Percentiles rank a stretch among this genome's conserved stretches.
phyloP scores from a whole-genome alignment of 176 grass and related monocot genomes.

The Echinochloa phyllopogon region DNA sequence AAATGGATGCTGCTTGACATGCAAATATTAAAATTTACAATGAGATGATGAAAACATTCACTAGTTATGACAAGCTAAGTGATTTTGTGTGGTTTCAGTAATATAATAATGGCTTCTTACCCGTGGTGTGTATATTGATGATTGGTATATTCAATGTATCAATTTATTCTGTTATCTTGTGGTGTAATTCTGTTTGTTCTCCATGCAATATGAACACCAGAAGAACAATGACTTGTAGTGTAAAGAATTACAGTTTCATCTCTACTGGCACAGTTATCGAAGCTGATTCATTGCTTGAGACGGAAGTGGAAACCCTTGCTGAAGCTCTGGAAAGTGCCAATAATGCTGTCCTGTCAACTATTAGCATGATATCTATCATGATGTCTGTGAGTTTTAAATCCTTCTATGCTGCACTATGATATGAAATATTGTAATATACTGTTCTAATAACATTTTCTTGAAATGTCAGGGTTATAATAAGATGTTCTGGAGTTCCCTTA shows the following conservation, averaged over 20 bases:
- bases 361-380: slow-evolving; percentile 87
- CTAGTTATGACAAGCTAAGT: slow-evolving; percentile 1
- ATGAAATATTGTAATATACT: slow-evolving; percentile 34
- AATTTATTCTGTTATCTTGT: neutral
- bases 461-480: slow-evolving; percentile 63
- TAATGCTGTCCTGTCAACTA: slow-evolving; percentile 81
- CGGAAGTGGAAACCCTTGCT: slow-evolving; percentile 86
- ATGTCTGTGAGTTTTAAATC: slow-evolving; percentile 70
- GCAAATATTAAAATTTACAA: slow-evolving; percentile 14
- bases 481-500: slow-evolving; percentile 65
- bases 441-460: slow-evolving; percentile 30
- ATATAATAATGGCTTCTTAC: slow-evolving; percentile 15
- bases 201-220: slow-evolving; percentile 16
- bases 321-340: slow-evolving; percentile 98
- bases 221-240: slow-evolving; percentile 33
- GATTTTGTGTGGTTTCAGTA: neutral
- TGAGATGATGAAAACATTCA: neutral
- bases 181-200: slow-evolving; percentile 11
- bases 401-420: slow-evolving; percentile 17
- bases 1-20: neutral
- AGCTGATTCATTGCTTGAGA: slow-evolving; percentile 88
- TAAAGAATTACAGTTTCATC: slow-evolving; percentile 21
- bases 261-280: slow-evolving; percentile 67
- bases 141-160: slow-evolving; percentile 7
- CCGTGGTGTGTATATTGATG: neutral